Evolutionary conservation across 768 basidiomycete species (phyloP), one percentile per base, ranked within the genome.

Genomic region (Lactarius indigo): DNA sequence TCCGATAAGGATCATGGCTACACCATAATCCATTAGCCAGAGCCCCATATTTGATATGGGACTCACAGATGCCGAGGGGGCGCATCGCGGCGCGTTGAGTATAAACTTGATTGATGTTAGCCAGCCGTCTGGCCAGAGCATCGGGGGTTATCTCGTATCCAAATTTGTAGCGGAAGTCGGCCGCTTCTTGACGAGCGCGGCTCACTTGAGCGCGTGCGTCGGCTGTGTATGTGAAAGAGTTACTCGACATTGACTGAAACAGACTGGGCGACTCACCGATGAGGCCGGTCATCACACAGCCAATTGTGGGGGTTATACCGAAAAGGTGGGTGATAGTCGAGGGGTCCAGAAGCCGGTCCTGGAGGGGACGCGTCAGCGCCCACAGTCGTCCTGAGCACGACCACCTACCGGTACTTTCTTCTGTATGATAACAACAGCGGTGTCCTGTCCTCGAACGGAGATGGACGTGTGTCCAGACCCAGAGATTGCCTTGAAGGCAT

Each of bases 401-500:
- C 42, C 18, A 63, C 23, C 30, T 73, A 98, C 96, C 31, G 97
- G 94, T 42, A 99, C 90, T 82, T 98, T 98, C 81, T 94, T 94
- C 81, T 98, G 97, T 26, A 96, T 98, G 72, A 99, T 95, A 50
- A 98, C 91, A 9, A 98, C 95, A 5, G 90, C 84, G 6, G 95
- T 96, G 72, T 98, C 96, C 77, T 92, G 92, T 20, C 97, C 97
- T 73, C 96, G 82, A 55, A 98, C 91, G 20, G 96, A 85, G 59
- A 99, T 84, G 1, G 96, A 87, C 2, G 97, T 98, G 74, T 98
- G 94, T 1, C 95, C 96, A 1, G 95, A 94, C 63, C 94, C 94
- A 69, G 95, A 94, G 77, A 98, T 98, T 57, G 97, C 97, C 79
- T 98, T 99, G 89, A 98, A 98, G 31, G 97, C 96, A 83, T 98